Evolutionary conservation across 2,329 filamentous ascomycete genomes (phyloP), one percentile per base, ranked within the genome.

Genomic region (Ramichloridium luteum): DNA sequence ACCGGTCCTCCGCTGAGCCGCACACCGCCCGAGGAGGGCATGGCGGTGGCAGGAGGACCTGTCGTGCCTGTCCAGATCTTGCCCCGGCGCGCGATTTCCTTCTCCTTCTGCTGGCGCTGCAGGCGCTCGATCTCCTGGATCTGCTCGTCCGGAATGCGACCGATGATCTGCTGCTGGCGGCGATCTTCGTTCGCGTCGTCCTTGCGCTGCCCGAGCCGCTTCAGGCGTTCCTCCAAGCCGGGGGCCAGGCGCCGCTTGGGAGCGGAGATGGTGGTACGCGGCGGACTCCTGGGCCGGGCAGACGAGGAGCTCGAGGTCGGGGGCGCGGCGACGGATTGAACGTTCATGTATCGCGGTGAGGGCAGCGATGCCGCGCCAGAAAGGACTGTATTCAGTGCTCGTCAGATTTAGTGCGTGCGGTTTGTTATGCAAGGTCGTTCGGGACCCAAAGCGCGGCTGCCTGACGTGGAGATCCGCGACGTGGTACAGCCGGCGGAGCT

Each of bases 101-200:
- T 64, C 37, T 72, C 68, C 13, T 22, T 8, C n/a, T 13, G 28
- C 22, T 40, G 35, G 43, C 69, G 68, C 51, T 80, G 75, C 37
- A 72, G 70, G 44, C 72, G 64, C 59, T 85, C 78, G 47, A 84
- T 68, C 48, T 74, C 67, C 44, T 73, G 70, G 36, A 84, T 65
- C 47, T 82, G 77, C 43, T 75, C 65, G 55, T 82, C 74, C 46
- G 78, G 67, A 33, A 84, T 72, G 38, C 78, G 74, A 43, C 78
- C 78, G 47, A 82, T 65, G 48, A 60, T 34, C 28, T 38, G 18
- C 20, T 37, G 38, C 22, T 29, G 30, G 13, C 35, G 38, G 11
- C 32, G 35, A 13, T 34, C 30, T 18, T 31, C 31, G 16, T 30
- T 36, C 13, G 34, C 40, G 27, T 40, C 42, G 14, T 37, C 40